These are phyloP conservation scores for Millerozyma acaciae DNA, from an alignment of 805 yeast genomes.

Conservation along the genomic window DNA sequence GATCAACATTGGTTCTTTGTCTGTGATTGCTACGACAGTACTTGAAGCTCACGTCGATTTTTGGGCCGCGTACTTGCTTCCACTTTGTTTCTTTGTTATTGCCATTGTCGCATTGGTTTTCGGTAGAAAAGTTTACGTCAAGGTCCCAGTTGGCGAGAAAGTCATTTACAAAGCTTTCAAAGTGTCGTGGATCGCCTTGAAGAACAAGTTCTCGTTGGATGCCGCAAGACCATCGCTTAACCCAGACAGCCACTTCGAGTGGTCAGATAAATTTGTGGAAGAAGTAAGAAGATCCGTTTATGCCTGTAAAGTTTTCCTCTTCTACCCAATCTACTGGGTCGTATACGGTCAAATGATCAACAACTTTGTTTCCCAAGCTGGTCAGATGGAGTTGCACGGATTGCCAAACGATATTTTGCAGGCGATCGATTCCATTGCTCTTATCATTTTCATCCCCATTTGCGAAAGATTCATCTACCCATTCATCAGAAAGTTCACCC, in stretches of 20 bases:
- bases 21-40: constrained; percentile 74
- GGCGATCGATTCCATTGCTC: constrained; percentile 70
- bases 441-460: constrained; percentile 74
- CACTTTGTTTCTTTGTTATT: constrained; percentile 55
- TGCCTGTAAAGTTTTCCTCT: constrained; percentile 71
- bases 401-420: constrained; percentile 79
- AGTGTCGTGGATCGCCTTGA: constrained; percentile 38
- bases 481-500: constrained; percentile 41
- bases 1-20: constrained; percentile 71
- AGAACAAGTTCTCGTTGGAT: constrained; percentile 47
- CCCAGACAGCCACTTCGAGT: constrained; percentile 45
- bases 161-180: constrained; percentile 53
- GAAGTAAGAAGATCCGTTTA: constrained; percentile 61
- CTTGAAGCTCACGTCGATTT: constrained; percentile 62
- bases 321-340: constrained; percentile 72
- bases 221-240: constrained; percentile 56
- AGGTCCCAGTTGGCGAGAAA: constrained; percentile 58
- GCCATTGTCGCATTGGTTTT: constrained; percentile 47
- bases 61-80: constrained; percentile 73
- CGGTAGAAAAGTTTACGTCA: constrained; percentile 56
- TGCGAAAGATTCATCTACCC: constrained; percentile 55
- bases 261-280: constrained; percentile 72
- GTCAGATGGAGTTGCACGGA: constrained; percentile 68
- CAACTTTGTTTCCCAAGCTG: constrained; percentile 72
- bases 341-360: constrained; percentile 68